These are phyloP conservation scores for Vaccinium myrtillus DNA, from an alignment of 148 eudicot genomes.

Conservation along the genomic window DNA sequence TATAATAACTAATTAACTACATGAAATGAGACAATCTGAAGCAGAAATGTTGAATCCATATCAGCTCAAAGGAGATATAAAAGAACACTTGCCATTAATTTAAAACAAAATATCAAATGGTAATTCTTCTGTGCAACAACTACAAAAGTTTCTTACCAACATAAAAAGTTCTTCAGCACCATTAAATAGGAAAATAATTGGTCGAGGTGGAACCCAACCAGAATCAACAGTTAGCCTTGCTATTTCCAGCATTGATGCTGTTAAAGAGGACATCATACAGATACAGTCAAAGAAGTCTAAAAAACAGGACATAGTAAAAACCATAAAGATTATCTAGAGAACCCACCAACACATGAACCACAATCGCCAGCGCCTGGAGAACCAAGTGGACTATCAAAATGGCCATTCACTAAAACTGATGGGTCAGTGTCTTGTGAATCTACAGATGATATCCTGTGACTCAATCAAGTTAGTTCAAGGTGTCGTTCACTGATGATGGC, in stretches of 20 bases:
- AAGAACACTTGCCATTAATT: not conserved
- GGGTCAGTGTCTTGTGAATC: slow-evolving; percentile 64
- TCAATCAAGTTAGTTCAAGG: slow-evolving; percentile 21
- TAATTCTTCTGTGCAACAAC: not conserved
- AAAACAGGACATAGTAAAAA: not conserved
- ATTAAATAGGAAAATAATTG: slow-evolving; percentile 89
- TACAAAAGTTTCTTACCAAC: slow-evolving; percentile 57
- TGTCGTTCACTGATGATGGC: slow-evolving; percentile 3
- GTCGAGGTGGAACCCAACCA: slow-evolving; percentile 79
- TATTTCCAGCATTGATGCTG: slow-evolving; percentile 90
- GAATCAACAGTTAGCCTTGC: slow-evolving; percentile 87
- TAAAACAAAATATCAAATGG: not conserved
- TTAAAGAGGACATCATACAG: slow-evolving; percentile 19
- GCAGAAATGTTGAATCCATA: not conserved
- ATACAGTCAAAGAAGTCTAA: slow-evolving; percentile 1
- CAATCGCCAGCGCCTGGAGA: slow-evolving; percentile 99
- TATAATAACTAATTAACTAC: not conserved
- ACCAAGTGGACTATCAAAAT: slow-evolving; percentile 82
- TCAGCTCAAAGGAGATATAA: not conserved
- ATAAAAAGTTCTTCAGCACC: slow-evolving; percentile 98
- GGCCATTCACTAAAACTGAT: slow-evolving; percentile 85
- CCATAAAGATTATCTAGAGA: not conserved
- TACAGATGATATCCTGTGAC: slow-evolving; percentile 68
- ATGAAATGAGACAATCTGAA: not conserved
- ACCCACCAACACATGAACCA: slow-evolving; percentile 98